Conservation (phyloP, 2,329 filamentous ascomycete species). For the Lachnellula suecica region DNA sequence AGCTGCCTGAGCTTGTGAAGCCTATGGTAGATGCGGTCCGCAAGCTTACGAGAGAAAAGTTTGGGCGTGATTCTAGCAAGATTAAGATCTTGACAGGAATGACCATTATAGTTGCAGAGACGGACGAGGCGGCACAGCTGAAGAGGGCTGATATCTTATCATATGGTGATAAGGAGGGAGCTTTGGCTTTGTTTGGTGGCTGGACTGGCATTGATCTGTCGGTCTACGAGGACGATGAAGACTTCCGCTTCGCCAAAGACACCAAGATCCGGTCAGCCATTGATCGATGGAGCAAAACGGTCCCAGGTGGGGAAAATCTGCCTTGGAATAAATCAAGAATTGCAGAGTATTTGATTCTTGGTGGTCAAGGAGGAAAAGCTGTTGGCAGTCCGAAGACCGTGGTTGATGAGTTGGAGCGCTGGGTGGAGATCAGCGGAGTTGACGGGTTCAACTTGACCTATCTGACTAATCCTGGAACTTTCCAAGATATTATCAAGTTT, state of each 20-base stretch:
- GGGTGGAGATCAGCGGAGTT: slow-evolving; percentile 11
- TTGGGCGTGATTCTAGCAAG: slow-evolving; percentile 54
- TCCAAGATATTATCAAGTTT: slow-evolving; percentile 65
- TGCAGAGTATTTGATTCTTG: slow-evolving; percentile 7
- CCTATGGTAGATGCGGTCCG: background rate
- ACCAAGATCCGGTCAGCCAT: slow-evolving; percentile 39
- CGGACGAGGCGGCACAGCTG: slow-evolving; percentile 61
- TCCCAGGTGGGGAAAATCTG: slow-evolving; percentile 55
- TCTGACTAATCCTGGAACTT: slow-evolving; percentile 55
- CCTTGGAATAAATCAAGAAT: slow-evolving; percentile 66
- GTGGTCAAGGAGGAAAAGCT: slow-evolving; percentile 1
- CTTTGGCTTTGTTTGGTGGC: slow-evolving; percentile 68
- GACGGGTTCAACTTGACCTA: slow-evolving; percentile 40
- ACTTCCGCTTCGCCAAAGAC: slow-evolving; percentile 38
- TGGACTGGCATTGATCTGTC: slow-evolving; percentile 66
- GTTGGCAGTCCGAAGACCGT: slow-evolving; percentile 12
- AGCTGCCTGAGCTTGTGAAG: background rate
- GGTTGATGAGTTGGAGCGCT: slow-evolving; percentile 12
- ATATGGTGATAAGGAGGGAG: slow-evolving; percentile 63
- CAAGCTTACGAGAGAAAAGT: slow-evolving; percentile 42
- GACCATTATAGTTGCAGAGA: slow-evolving; percentile 57
- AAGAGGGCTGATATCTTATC: slow-evolving; percentile 60
- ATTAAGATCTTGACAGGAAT: slow-evolving; percentile 14
- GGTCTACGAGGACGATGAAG: slow-evolving; percentile 12
- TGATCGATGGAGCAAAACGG: slow-evolving; percentile 48